These are phyloP conservation scores for Perilla frutescens DNA, from an alignment of 257 asterid species.

Conservation along the genomic window DNA sequence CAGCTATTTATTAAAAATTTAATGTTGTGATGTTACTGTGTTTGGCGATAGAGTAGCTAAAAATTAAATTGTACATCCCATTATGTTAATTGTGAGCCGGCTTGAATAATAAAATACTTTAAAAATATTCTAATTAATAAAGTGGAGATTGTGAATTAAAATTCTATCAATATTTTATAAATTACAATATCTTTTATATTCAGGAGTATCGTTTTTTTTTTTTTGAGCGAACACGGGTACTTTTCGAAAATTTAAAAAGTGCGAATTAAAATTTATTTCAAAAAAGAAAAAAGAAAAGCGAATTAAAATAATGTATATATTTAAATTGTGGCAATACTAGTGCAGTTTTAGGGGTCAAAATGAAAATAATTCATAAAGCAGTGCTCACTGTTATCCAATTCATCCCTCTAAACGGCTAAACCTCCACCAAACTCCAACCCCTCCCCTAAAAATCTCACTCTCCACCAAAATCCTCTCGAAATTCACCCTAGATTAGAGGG, in stretches of 20 bases:
- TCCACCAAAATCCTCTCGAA: slow-evolving; percentile 1
- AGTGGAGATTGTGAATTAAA: too few relatives aligned
- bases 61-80: too few relatives aligned
- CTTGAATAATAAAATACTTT: too few relatives aligned
- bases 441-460: neutral
- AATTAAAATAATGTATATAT: neutral
- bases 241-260: too few relatives aligned
- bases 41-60: neutral
- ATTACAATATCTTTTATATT: too few relatives aligned
- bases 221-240: too few relatives aligned
- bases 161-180: too few relatives aligned
- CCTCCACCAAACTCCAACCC: slow-evolving; percentile 27
- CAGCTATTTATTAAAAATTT: neutral
- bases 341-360: slow-evolving; percentile 33
- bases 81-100: too few relatives aligned
- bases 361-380: slow-evolving; percentile 23
- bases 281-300: neutral
- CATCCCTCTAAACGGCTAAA: slow-evolving; percentile 1
- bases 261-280: neutral
- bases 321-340: neutral
- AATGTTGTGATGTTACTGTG: neutral
- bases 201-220: too few relatives aligned
- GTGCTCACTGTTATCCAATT: slow-evolving; percentile 44
- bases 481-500: slow-evolving; percentile 2
- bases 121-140: too few relatives aligned